Evolutionary conservation across 768 basidiomycete genomes (phyloP), one percentile per base, ranked within the genome.

Genomic region (Guyanaporus albipodus): DNA sequence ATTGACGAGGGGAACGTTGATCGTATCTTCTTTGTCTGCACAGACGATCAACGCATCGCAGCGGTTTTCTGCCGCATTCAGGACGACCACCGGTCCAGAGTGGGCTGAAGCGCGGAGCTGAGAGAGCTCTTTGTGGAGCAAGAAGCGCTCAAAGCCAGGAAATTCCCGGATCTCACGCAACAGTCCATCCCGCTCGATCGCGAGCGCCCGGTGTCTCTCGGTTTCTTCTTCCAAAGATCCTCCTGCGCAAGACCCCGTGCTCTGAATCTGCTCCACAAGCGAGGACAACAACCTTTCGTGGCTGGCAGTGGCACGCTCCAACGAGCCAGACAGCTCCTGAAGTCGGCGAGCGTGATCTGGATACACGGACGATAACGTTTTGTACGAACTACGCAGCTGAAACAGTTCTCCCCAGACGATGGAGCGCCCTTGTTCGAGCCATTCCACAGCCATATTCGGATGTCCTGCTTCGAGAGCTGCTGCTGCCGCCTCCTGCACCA

Each of bases 31-130:
- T 15, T 17, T 28, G 12, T 53, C 28, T 2, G 38, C 46, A 8
- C 34, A 23, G 8, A 53, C 4, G 11, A 53, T 43, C 42, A 53
- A 35, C 8, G 69, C 72, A 44, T 73, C 68, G 24, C 68, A 71
- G n/a, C 68, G 55, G 14, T 19, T 36, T 17, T 42, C 17, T 8
- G 44, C 21, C 6, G 36, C 44, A 23, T 37, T 45, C 6, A 21
- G 27, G 3, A 42, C 32, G 22, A 42, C 41, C 7, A 43, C 32
- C 12, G 42, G 42, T 17, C 42, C 42, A 6, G 31, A 34, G 24
- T 44, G 43, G 10, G 43, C 43, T 1, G 34, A 35, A 36, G 43
- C 43, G n/a, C 31, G 31, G 31, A 32, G 31, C n/a, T 32, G 31
- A 32, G 31, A n/a, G 31, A 50, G 42, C 10, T 50, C 33, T 22